Evolutionary conservation across 441 rosid genomes (phyloP).

Genomic region (Brassica balearica): DNA sequence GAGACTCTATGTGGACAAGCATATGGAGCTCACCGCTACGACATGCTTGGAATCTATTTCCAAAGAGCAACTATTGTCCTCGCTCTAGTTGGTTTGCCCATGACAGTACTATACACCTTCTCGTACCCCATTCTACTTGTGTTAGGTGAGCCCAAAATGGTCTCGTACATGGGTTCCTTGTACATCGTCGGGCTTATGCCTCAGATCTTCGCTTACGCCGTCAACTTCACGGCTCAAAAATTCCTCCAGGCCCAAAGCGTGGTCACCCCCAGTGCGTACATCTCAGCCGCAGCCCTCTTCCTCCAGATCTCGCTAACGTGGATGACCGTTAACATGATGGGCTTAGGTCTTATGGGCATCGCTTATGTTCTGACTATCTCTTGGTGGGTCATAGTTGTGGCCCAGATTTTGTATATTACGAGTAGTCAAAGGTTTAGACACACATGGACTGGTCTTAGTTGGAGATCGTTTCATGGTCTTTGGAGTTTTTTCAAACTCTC

Average conservation of each 20-base stretch:
- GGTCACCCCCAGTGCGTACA: conserved; percentile 73
- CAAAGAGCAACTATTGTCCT: conserved; percentile 79
- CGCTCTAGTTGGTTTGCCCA: conserved; percentile 61
- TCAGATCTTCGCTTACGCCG: conserved; percentile 79
- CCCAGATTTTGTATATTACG: conserved; percentile 1
- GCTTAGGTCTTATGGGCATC: not conserved
- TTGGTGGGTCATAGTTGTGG: conserved; percentile 15
- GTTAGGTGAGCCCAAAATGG: conserved; percentile 53
- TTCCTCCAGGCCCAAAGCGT: conserved; percentile 89
- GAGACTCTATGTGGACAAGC: conserved; percentile 94
- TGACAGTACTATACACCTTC: conserved; percentile 56
- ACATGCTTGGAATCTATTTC: conserved; percentile 74
- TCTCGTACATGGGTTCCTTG: conserved; percentile 62
- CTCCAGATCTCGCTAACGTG: conserved; percentile 68
- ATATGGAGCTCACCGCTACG: conserved; percentile 62
- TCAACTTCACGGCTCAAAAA: conserved; percentile 85
- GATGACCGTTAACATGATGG: conserved; percentile 42
- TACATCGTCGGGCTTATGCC: conserved; percentile 83
- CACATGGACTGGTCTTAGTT: conserved; percentile 26
- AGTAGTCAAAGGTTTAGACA: not conserved
- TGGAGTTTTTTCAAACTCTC: conserved; percentile 15
- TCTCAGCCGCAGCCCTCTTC: conserved; percentile 62
- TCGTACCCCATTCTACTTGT: conserved; percentile 62
- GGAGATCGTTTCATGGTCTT: conserved; percentile 17
- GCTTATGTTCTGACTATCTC: not conserved